These are phyloP conservation scores for Pestalotiopsis sp. DNA, from an alignment of 2,329 filamentous ascomycete genomes.

Conservation along the genomic window DNA sequence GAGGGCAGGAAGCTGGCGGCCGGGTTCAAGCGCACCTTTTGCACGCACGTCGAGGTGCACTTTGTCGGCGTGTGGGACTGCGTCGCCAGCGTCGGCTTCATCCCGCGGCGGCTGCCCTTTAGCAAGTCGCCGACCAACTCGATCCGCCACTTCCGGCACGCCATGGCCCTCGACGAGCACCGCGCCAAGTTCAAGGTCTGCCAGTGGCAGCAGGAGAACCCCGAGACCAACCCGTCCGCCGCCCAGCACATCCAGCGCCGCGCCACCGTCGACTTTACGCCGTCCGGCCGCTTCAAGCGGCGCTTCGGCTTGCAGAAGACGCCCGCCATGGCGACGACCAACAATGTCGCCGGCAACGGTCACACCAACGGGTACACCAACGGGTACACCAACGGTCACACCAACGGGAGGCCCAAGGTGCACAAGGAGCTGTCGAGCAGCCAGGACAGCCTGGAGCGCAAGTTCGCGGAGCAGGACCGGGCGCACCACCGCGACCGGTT, in stretches of 20 bases:
- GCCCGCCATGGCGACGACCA: not conserved
- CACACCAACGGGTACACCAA: not conserved
- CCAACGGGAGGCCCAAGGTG: not conserved
- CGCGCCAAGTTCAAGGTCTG: slow-evolving; percentile 47
- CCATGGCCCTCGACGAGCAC: slow-evolving; percentile 46
- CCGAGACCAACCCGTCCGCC: not conserved
- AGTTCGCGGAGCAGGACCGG: slow-evolving; percentile 18
- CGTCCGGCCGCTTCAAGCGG: not conserved
- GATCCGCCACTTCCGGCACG: slow-evolving; percentile 42
- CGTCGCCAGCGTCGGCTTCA: slow-evolving; percentile 43
- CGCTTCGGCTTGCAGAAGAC: slow-evolving; percentile 2
- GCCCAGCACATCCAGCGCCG: not conserved
- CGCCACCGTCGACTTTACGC: slow-evolving; percentile 10
- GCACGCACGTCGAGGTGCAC: slow-evolving; percentile 42
- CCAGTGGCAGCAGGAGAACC: slow-evolving; percentile 36
- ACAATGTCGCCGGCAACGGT: not conserved
- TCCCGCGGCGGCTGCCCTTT: slow-evolving; percentile 39
- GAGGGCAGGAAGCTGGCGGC: slow-evolving; percentile 42
- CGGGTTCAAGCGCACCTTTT: slow-evolving; percentile 48
- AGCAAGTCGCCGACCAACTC: slow-evolving; percentile 39
- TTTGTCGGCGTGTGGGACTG: slow-evolving; percentile 47
- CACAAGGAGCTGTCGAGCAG: slow-evolving; percentile 6
- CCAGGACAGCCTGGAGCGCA: slow-evolving; percentile 21
- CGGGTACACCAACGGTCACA: not conserved
- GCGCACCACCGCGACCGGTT: slow-evolving; percentile 19